A percentile compares a stretch with the other conserved stretches of the same genome.
These are phyloP conservation scores for Ophiostoma piceae DNA, from an alignment of 2,329 filamentous ascomycete genomes.

Conservation along the genomic window DNA sequence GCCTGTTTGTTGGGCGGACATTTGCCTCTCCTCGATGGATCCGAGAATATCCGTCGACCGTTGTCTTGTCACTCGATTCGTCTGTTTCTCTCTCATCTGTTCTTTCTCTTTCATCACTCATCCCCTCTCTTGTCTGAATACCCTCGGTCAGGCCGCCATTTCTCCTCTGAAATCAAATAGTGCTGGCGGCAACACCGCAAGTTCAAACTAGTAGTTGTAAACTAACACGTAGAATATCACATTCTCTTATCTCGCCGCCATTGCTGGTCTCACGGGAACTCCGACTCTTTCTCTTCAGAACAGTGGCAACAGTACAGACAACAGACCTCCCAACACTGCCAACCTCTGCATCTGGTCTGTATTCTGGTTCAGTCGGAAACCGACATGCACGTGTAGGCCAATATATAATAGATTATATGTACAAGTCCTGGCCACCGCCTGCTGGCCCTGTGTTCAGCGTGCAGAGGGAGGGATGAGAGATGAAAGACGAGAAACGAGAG, in stretches of 20 bases:
- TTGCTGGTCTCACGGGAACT: constrained; percentile 14
- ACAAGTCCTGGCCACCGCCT: not conserved
- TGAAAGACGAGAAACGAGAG: not conserved
- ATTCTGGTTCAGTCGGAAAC: not conserved
- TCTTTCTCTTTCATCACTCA: not conserved
- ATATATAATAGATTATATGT: not conserved
- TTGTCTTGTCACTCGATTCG: constrained; percentile 7
- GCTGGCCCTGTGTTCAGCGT: not conserved
- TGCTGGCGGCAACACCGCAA: not conserved
- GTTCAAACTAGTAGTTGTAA: not conserved
- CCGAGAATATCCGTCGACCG: not conserved
- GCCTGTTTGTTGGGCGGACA: not conserved
- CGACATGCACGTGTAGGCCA: not conserved
- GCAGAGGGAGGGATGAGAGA: not conserved
- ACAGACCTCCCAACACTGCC: not conserved
- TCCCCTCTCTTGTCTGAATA: not conserved
- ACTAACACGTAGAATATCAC: not conserved
- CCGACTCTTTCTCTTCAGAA: not conserved
- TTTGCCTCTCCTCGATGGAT: constrained; percentile 28
- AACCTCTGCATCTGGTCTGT: not conserved
- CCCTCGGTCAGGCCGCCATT: not conserved
- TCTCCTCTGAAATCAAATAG: not conserved
- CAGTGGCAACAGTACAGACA: not conserved
- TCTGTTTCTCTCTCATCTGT: not conserved
- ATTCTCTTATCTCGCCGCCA: constrained; percentile 6